Evolutionary conservation across 805 yeast genomes (phyloP).

Genomic region (Lachancea waltii): DNA sequence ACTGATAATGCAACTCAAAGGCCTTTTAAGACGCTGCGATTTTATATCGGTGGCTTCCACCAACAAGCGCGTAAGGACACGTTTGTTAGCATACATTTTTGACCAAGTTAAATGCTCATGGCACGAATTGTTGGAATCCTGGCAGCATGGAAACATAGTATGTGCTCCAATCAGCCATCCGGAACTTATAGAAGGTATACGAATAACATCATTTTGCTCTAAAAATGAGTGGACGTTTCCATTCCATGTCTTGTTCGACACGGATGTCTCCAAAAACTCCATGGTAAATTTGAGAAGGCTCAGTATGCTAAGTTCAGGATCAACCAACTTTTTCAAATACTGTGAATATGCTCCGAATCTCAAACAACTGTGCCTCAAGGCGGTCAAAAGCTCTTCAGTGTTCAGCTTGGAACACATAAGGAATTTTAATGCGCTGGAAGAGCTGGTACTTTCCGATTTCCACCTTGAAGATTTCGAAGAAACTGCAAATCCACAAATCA

Average conservation of each 20-base stretch:
- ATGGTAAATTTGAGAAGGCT: constrained; percentile 22
- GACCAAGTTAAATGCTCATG: constrained; percentile 13
- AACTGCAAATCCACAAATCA: constrained; percentile 19
- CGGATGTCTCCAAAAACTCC: background rate
- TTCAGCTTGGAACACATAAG: constrained; percentile 42
- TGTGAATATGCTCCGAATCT: constrained; percentile 15
- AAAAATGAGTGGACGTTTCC: constrained; percentile 34
- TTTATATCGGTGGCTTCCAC: constrained; percentile 12
- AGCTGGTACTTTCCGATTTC: constrained; percentile 35
- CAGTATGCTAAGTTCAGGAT: constrained; percentile 24
- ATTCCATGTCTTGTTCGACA: constrained; percentile 22
- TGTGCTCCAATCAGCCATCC: constrained; percentile 8
- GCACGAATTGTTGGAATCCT: constrained; percentile 12
- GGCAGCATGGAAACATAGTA: constrained; percentile 7
- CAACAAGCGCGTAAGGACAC: constrained; percentile 11
- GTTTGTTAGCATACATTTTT: constrained; percentile 13
- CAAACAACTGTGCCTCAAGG: constrained; percentile 18
- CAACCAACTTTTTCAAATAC: constrained; percentile 34
- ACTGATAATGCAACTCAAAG: constrained; percentile 10
- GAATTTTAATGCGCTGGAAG: constrained; percentile 32
- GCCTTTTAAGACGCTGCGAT: constrained; percentile 11
- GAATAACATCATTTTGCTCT: constrained; percentile 26
- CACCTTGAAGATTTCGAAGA: constrained; percentile 38
- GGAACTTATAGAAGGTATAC: constrained; percentile 21
- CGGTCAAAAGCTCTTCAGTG: constrained; percentile 19